phyloP scores from a whole-genome alignment of 768 basidiomycete species.

The Amyloporia xantha region DNA sequence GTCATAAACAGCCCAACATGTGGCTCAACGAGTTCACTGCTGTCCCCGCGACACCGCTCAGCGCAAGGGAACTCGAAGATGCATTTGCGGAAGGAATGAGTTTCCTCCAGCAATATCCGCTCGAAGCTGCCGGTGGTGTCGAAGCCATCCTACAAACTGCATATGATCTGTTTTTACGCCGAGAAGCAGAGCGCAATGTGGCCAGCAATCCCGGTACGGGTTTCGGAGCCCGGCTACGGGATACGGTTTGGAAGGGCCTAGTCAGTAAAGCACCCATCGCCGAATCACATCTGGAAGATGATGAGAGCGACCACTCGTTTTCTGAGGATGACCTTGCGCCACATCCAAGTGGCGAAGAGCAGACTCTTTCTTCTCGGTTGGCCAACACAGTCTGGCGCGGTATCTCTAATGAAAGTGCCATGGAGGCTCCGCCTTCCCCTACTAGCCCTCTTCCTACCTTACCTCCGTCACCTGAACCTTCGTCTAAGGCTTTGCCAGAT shows the following conservation, averaged over 20 bases:
- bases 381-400: slow-evolving; percentile 70
- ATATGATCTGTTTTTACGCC: slow-evolving; percentile 48
- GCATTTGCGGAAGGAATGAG: slow-evolving; percentile 61
- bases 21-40: slow-evolving; percentile 44
- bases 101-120: slow-evolving; percentile 59
- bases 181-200: slow-evolving; percentile 33
- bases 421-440: slow-evolving; percentile 52
- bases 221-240: slow-evolving; percentile 50
- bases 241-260: slow-evolving; percentile 64
- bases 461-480: slow-evolving; percentile 8
- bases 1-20: slow-evolving; percentile 37
- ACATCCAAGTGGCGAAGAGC: slow-evolving; percentile 4
- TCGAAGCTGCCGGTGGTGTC: slow-evolving; percentile 60
- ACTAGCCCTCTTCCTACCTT: slow-evolving; percentile 24
- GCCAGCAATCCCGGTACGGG: slow-evolving; percentile 29
- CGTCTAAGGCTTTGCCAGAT: slow-evolving; percentile 13
- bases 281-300: slow-evolving; percentile 25
- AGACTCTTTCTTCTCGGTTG: slow-evolving; percentile 43
- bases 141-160: slow-evolving; percentile 66
- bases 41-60: slow-evolving; percentile 37
- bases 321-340: slow-evolving; percentile 2
- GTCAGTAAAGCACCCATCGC: slow-evolving; percentile 42
- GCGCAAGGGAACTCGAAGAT: slow-evolving; percentile 49
- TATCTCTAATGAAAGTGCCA: slow-evolving; percentile 67
- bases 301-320: slow-evolving; percentile 24